Evolutionary conservation across 306 rosid species (phyloP).

Genomic region (Luffa acutangula): DNA sequence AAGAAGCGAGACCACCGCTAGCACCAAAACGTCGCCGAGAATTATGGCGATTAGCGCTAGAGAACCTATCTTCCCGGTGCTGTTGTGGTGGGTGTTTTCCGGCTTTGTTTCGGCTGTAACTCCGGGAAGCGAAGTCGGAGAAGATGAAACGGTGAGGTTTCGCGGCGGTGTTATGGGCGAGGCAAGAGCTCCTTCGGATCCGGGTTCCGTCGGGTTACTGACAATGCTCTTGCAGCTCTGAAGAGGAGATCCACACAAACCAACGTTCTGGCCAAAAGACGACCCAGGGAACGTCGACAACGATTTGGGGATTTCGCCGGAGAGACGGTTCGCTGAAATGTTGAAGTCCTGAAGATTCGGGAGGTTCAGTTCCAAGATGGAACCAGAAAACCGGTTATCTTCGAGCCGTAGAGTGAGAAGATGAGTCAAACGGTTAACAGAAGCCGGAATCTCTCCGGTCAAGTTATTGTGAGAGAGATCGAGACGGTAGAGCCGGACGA

Average conservation of each 20-base stretch:
- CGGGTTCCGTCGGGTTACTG: slow-evolving; percentile 49
- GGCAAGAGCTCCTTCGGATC: slow-evolving; percentile 63
- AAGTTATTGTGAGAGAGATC: slow-evolving; percentile 64
- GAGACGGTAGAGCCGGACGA: slow-evolving; percentile 60
- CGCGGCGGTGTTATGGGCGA: slow-evolving; percentile 38
- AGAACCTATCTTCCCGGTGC: slow-evolving; percentile 28
- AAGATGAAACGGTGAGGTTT: slow-evolving; percentile 41
- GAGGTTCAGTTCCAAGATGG: slow-evolving; percentile 33
- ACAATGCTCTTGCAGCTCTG: slow-evolving; percentile 23
- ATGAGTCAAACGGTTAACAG: slow-evolving; percentile 35
- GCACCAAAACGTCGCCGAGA: slow-evolving; percentile 47
- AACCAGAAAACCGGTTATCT: slow-evolving; percentile 37
- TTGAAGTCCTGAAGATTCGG: slow-evolving; percentile 52
- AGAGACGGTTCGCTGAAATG: slow-evolving; percentile 41
- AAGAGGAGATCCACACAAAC: slow-evolving; percentile 57
- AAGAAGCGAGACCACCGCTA: slow-evolving; percentile 41
- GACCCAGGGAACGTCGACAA: slow-evolving; percentile 45
- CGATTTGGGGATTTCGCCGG: slow-evolving; percentile 52
- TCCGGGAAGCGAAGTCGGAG: slow-evolving; percentile 52
- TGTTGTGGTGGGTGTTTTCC: not conserved
- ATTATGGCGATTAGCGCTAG: slow-evolving; percentile 48
- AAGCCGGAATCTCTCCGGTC: slow-evolving; percentile 46
- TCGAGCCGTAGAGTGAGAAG: slow-evolving; percentile 66
- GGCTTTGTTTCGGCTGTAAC: slow-evolving; percentile 13
- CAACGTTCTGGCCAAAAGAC: slow-evolving; percentile 37